These are phyloP conservation scores for Tetrapisispora iriomotensis DNA, from an alignment of 805 yeast genomes.

Conservation along the genomic window DNA sequence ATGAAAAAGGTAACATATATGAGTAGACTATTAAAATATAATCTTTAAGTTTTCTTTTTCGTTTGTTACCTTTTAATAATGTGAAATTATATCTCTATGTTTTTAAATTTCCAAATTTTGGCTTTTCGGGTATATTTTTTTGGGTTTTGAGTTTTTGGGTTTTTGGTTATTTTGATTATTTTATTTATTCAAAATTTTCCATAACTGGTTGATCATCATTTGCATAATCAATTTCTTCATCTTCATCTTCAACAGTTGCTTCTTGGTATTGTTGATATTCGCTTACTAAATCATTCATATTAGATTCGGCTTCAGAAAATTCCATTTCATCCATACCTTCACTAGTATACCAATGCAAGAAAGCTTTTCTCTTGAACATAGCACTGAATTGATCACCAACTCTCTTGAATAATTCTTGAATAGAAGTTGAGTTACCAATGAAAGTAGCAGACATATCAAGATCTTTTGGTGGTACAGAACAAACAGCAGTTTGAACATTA, in stretches of 20 bases:
- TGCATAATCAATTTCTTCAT: slow-evolving; percentile 36
- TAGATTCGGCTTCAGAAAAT: slow-evolving; percentile 87
- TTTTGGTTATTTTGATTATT: not conserved
- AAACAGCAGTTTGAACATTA: slow-evolving; percentile 88
- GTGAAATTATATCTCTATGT: too few species aligned
- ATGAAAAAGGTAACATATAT: too few species aligned
- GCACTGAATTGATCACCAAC: slow-evolving; percentile 83
- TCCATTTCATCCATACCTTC: slow-evolving; percentile 97
- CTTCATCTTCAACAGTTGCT: slow-evolving; percentile 67
- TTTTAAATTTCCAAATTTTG: too few species aligned
- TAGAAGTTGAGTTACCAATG: slow-evolving; percentile 86
- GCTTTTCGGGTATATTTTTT: not conserved
- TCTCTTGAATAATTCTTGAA: slow-evolving; percentile 83
- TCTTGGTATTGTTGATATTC: slow-evolving; percentile 93
- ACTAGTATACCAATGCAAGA: slow-evolving; percentile 90
- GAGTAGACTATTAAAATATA: too few species aligned
- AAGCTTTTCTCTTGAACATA: slow-evolving; percentile 89
- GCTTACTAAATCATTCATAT: slow-evolving; percentile 78
- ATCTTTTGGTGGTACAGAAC: slow-evolving; percentile 81
- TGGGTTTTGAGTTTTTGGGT: not conserved
- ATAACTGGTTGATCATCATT: slow-evolving; percentile 32
- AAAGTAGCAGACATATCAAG: slow-evolving; percentile 87
- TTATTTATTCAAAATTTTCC: slow-evolving; percentile 23
- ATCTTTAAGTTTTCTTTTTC: too few species aligned
- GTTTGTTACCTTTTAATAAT: too few species aligned